Evolutionary conservation across 805 yeast species (phyloP).

Genomic region (Myxozyma geophila): DNA sequence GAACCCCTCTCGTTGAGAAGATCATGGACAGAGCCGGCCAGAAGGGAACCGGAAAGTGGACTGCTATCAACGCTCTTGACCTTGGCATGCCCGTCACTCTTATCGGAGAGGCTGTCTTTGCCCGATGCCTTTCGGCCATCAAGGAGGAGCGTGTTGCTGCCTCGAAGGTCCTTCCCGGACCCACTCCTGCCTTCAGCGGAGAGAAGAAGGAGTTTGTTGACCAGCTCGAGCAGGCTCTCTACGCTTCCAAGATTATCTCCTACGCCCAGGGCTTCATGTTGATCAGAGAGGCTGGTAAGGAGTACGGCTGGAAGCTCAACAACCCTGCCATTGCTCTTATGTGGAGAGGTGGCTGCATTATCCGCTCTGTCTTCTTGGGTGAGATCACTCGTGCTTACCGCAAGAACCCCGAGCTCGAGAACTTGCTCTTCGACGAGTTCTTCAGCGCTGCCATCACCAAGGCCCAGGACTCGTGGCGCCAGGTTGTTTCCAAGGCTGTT

Average conservation of each 20-base stretch:
- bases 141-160: slow-evolving; percentile 91
- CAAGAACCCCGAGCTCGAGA: slow-evolving; percentile 89
- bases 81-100: slow-evolving; percentile 97
- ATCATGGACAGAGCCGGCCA: slow-evolving; percentile 97
- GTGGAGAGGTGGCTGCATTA: slow-evolving; percentile 99
- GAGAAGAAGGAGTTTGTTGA: slow-evolving; percentile 86
- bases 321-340: slow-evolving; percentile 97
- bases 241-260: slow-evolving; percentile 97
- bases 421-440: slow-evolving; percentile 94
- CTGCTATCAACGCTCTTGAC: slow-evolving; percentile 96
- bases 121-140: slow-evolving; percentile 85
- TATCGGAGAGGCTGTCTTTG: slow-evolving; percentile 97
- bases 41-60: slow-evolving; percentile 99
- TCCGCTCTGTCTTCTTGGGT: slow-evolving; percentile 96
- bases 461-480: slow-evolving; percentile 97
- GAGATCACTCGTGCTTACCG: slow-evolving; percentile 97
- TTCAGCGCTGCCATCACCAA: slow-evolving; percentile 86
- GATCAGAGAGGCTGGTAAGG: slow-evolving; percentile 96
- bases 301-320: slow-evolving; percentile 95
- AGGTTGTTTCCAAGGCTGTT: slow-evolving; percentile 76
- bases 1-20: slow-evolving; percentile 93
- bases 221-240: slow-evolving; percentile 95
- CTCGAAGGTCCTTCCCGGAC: slow-evolving; percentile 77
- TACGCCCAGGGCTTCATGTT: slow-evolving; percentile 99
- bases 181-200: slow-evolving; percentile 68